Conservation (phyloP, 2,329 filamentous ascomycete species). For the Teratosphaeria pseudoeucalypti region DNA sequence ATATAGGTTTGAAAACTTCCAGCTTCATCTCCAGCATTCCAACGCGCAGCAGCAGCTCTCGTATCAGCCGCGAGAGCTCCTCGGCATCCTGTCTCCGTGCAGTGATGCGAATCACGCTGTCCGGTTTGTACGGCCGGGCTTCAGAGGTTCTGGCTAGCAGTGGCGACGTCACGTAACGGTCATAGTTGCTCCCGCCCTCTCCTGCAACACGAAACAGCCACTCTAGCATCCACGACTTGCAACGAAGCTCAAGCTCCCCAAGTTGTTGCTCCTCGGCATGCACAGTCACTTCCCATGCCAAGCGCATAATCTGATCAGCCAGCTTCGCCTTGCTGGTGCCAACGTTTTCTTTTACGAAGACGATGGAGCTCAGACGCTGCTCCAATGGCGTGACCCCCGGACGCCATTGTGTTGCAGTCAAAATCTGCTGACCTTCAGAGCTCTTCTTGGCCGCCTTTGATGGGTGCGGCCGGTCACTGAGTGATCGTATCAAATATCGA, state of each 20-base stretch:
- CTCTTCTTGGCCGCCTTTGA: not conserved
- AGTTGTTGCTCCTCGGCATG: constrained; percentile 15
- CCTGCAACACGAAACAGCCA: constrained; percentile 16
- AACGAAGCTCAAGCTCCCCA: constrained; percentile 19
- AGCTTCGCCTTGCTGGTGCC: constrained; percentile 5
- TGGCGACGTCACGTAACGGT: constrained; percentile 12
- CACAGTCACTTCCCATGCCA: constrained; percentile 17
- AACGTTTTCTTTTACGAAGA: constrained; percentile 5
- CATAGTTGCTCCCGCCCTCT: constrained; percentile 7
- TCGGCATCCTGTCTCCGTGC: constrained; percentile 19
- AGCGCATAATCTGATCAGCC: constrained; percentile 19
- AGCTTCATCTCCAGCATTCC: constrained; percentile 10
- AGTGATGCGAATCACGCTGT: constrained; percentile 21
- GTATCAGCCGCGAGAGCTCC: constrained; percentile 15
- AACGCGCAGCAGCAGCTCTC: constrained; percentile 10
- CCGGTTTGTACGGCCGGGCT: constrained; percentile 11
- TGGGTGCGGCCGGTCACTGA: not conserved
- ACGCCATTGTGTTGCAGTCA: constrained; percentile 11
- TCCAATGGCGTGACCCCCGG: constrained; percentile 15
- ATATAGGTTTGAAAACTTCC: constrained; percentile 3
- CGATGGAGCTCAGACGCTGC: constrained; percentile 6
- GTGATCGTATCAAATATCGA: constrained; percentile 9
- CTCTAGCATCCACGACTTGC: constrained; percentile 18
- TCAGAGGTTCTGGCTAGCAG: constrained; percentile 12
- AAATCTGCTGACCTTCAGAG: not conserved